Evolutionary conservation across 177 flowering plant genomes (phyloP).

Genomic region (Vitis hybrid): DNA sequence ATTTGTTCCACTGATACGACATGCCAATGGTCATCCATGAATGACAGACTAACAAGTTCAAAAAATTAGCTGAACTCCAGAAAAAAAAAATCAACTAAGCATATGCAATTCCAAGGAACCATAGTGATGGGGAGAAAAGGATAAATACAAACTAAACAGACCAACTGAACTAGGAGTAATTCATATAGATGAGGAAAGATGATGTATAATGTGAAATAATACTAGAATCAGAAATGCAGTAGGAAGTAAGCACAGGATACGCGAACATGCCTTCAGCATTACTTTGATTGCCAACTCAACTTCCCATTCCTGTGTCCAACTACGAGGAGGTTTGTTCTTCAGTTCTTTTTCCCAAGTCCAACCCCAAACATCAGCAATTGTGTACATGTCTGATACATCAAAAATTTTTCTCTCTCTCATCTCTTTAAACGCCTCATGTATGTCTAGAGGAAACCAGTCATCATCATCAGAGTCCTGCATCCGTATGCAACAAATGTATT

Average conservation of each 20-base stretch:
- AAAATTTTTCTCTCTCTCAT: slow-evolving; percentile 75
- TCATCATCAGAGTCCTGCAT: slow-evolving; percentile 80
- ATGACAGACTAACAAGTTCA: no score
- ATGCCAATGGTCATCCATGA: no score
- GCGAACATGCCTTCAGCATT: slow-evolving; percentile 66
- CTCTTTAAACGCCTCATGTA: slow-evolving; percentile 80
- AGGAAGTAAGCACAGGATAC: slow-evolving; percentile 9
- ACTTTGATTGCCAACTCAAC: slow-evolving; percentile 88
- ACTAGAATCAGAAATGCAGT: no score
- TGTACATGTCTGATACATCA: slow-evolving; percentile 88
- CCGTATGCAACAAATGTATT: slow-evolving; percentile 4
- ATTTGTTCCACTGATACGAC: no score
- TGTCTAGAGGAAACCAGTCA: slow-evolving; percentile 92
- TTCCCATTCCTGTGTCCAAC: slow-evolving; percentile 98
- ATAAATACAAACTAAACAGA: not conserved
- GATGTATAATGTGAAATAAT: no score
- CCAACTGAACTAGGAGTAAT: not conserved
- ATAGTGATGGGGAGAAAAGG: no score
- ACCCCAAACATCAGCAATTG: slow-evolving; percentile 95
- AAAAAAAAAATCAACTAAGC: no score
- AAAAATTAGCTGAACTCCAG: no score
- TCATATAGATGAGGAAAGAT: not conserved
- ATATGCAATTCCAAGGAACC: no score
- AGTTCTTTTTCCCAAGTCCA: slow-evolving; percentile 97
- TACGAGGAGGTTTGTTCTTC: slow-evolving; percentile 61